Base-by-base conservation (phyloP, 257 asterid species). In the Nicotiana knightiana region DNA sequence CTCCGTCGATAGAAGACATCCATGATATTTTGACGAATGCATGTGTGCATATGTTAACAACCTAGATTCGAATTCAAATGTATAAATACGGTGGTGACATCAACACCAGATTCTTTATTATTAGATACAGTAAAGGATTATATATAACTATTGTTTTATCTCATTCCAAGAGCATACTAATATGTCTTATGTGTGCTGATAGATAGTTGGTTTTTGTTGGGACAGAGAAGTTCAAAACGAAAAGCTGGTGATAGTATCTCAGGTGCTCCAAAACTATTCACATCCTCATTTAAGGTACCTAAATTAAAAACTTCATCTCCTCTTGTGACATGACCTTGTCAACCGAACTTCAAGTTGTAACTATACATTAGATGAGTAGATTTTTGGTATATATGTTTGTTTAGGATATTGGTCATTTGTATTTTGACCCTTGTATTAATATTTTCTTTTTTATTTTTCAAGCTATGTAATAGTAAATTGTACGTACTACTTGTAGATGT, bases 251-350 rank as follows among this genome's bases (percentile, higher is more conserved):
- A 88, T 66, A 71, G 67, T 28, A 79, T 81, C 55, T 82, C 88
- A 26, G 91, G 87, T 39, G 84, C 95, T 48, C 95, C 97, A 2
- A 91, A 68, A 71, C 82, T 96, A 76, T 96, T 96, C 91, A 88
- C 88, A 1, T 94, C 97, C 59, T 51, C 97, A 3, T 96, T 92
- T 86, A 91, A 85, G 85, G 91, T 91, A 82, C 99, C 98, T 33
- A 96, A 93, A 81, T 80, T 93, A 86, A 96, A 90, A 92, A 16
- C n/a, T 39, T 61, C 86, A 9, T 83, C 92, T 67, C 86, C 90
- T 6, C 66, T 28, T 67, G 77, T 85, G 79, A 85, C 21, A 39
- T 88, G 86, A 87, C 48, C 59, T 62, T 51, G 9, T 73, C 62
- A 48, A 61, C 78, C 26, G 16, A 73, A 48, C 8, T 48, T 73